These are phyloP conservation scores for Smithsoniella earleae DNA, from an alignment of 163 green algal species.

Conservation along the genomic window DNA sequence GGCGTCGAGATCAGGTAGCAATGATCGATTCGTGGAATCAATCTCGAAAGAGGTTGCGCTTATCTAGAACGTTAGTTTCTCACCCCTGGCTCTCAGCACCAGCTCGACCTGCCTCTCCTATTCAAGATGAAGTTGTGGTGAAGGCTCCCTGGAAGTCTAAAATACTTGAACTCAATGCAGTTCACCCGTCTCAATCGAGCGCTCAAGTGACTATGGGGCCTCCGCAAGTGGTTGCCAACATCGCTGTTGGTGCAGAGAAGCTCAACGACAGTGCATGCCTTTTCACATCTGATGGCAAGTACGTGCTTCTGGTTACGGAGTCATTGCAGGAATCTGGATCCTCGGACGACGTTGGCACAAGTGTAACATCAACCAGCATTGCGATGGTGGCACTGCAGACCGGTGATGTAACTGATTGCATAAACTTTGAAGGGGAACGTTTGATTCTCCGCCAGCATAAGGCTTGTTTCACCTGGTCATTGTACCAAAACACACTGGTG, in stretches of 20 bases:
- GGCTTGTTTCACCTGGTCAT: slow-evolving; percentile 1
- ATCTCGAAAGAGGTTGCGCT: not conserved
- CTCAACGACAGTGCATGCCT: slow-evolving; percentile 1
- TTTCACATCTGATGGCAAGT: not conserved
- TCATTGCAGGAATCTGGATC: not conserved
- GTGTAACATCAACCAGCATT: slow-evolving; percentile 3
- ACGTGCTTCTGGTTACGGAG: slow-evolving; percentile 2
- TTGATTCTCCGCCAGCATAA: not conserved
- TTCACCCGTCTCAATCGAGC: too few species aligned
- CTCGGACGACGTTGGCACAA: not conserved
- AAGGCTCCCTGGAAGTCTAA: not conserved
- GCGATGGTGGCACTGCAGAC: slow-evolving; percentile 3
- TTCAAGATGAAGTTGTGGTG: not conserved
- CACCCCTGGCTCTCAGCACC: not conserved
- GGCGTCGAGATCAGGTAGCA: not conserved
- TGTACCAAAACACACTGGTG: not conserved
- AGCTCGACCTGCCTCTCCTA: not conserved
- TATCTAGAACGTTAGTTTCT: not conserved
- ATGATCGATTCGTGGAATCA: slow-evolving; percentile 23
- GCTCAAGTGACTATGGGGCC: not conserved
- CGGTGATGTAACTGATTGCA: not conserved
- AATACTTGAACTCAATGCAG: too few species aligned
- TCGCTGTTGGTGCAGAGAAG: not conserved
- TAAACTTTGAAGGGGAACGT: not conserved
- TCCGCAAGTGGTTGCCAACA: not conserved